Evolutionary conservation across 345 rosid species (phyloP).

Genomic region (Linum usitatissimum): DNA sequence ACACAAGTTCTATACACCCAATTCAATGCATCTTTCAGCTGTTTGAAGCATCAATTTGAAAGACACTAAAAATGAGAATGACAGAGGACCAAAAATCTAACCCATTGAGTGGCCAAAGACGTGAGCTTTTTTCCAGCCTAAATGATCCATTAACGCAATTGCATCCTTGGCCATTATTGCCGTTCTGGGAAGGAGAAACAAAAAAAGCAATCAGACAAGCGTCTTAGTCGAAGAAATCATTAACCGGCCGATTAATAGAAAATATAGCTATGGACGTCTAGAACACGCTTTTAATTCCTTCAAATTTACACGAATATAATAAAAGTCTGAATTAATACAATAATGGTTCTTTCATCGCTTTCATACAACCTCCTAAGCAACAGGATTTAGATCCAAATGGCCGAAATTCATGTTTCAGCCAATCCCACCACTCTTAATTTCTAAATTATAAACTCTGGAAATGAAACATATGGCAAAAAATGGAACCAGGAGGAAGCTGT

Average conservation of each 20-base stretch:
- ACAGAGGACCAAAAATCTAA: slow-evolving; percentile 15
- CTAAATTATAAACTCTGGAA: neutral
- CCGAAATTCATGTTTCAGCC: too few species aligned
- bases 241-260: neutral
- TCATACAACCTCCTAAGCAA: neutral
- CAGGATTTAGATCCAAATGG: neutral
- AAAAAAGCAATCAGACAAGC: neutral
- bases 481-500: neutral
- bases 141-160: slow-evolving; percentile 67
- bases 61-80: neutral
- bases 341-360: too few species aligned
- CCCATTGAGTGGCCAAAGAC: slow-evolving; percentile 97
- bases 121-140: slow-evolving; percentile 81
- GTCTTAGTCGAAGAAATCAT: neutral
- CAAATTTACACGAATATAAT: neutral
- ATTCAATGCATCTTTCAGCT: neutral
- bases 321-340: neutral
- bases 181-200: slow-evolving; percentile 37
- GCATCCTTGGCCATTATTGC: slow-evolving; percentile 86
- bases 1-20: neutral
- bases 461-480: neutral
- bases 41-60: neutral
- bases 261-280: neutral
- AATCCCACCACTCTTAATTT: neutral
- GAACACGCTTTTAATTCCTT: neutral